Base-by-base conservation (phyloP, 371 early-diverging fungal species). In the Coemansia sp. region DNA sequence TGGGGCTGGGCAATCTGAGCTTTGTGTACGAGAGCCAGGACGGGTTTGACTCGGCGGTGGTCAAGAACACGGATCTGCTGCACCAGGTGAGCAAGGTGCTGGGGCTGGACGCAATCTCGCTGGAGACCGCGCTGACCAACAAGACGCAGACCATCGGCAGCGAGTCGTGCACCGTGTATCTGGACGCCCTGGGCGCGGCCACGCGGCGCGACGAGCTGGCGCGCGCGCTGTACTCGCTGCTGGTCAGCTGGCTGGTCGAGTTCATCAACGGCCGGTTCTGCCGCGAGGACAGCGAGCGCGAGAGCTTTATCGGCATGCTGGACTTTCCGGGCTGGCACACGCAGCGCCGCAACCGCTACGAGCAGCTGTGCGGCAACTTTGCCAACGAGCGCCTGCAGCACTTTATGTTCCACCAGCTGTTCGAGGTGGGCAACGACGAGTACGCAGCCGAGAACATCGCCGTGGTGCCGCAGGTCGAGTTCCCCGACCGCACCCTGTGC, bases 201-300 rank as follows among this genome's bases (percentile, higher is more conserved):
- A 55, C 66, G 7, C 93, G 93, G 63, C 82, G 94, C 10, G 91
- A 95, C 68, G 82, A 82, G 9, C 82, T 97, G 3, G 91, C 92
- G 2, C 78, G 84, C 42, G 83, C 84, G 4, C 81, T 97, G 6
- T 95, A 95, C 72, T 85, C 87, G 12, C 83, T 93, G 26, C 72
- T 97, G 35, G 89, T 97, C 63, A 83, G 86, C 16, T 97, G 95
- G 91, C 68, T 98, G 14, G 89, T 95, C 40, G 97, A 97, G 77
- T 89, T 88, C 50, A 83, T 94, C 79, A 97, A 97, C 77, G 78
- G 81, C 26, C 86, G 89, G 42, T 81, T 94, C 31, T 90, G 90
- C 69, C 82, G 80, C 42, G 84, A 85, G 9, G 77, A 69, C 52
- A 16, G 42, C 5, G 81, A 85, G 41, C 81, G 83, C 58, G 83